Base-by-base conservation (phyloP, 1,284 basidiomycete species). In the Coniferiporia sulphurascens region DNA sequence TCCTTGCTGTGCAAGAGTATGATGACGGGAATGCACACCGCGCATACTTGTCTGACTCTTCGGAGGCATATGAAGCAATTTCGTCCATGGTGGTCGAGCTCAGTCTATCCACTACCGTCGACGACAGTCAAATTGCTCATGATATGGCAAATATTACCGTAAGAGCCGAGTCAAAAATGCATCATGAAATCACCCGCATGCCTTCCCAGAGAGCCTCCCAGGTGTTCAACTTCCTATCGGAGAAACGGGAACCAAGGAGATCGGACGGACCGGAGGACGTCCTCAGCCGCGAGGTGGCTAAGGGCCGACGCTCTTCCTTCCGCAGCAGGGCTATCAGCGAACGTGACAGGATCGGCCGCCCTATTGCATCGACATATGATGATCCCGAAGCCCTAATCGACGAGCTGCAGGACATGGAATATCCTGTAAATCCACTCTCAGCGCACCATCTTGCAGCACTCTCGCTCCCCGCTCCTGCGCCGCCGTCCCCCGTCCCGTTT, bases 1-100 rank as follows among this genome's bases (percentile, higher is more conserved):
- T 76, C 54, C 61, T 67, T 52, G 64, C 67, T 62, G 73, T 71
- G 50, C 65, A 70, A 49, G 67, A 73, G 60, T 56, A 69, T 67
- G 70, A 62, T 67, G 73, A 73, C n/a, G 70, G 68, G 27, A 48
- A 45, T 34, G 21, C 44, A 43, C 19, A 46, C 35, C 12, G 64
- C 67, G 4, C 62, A 64, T 7, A 62, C 64, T 32, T 71, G 71
- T 19, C 58, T 67, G 21, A 63, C 57, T 13, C 58, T 72, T 35
- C 66, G 66, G 58, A 71, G 70, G 3, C 71, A 53, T 76, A 81
- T 62, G 78, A 76, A 3, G 78, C 78, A 21, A 82, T 87, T 55
- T 86, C 85, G 3, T 90, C 88, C 0, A 78, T 89, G 73, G 83
- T 86, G 61, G 88, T 89, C 3, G 86, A 89, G 68, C 72, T 83